Conservation (phyloP, 1,139 yeast species). For the Zygosaccharomyces pseudobailii region DNA sequence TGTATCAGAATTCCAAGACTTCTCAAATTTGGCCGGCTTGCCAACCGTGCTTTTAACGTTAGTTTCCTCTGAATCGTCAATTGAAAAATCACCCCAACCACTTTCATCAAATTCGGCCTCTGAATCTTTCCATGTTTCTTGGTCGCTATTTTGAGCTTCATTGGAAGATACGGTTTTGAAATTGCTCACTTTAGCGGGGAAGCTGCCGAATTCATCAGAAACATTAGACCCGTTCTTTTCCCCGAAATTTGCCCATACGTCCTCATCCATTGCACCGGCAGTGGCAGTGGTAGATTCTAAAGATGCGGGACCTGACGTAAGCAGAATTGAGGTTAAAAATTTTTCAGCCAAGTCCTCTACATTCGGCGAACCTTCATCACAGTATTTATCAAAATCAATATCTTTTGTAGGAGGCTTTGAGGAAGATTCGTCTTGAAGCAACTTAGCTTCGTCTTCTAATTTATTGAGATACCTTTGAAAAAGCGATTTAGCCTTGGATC, state of each 20-base stretch:
- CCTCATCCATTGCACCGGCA: constrained; percentile 7
- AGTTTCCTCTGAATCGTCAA: not conserved
- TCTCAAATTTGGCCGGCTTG: constrained; percentile 14
- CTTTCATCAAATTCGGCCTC: constrained; percentile 4
- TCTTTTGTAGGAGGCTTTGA: constrained; percentile 27
- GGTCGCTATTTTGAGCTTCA: not conserved
- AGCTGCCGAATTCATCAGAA: constrained; percentile 1
- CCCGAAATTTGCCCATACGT: constrained; percentile 21
- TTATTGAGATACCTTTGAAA: constrained; percentile 61
- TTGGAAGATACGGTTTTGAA: not conserved
- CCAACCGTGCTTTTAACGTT: not conserved
- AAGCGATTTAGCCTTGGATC: constrained; percentile 65
- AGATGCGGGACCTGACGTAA: constrained; percentile 14
- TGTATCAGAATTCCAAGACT: constrained; percentile 21
- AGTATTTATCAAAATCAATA: constrained; percentile 23
- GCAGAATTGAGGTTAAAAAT: constrained; percentile 28
- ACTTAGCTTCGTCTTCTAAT: constrained; percentile 58
- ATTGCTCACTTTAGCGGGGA: not conserved
- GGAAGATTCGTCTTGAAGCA: constrained; percentile 46
- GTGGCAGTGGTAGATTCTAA: not conserved
- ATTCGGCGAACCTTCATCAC: constrained; percentile 12
- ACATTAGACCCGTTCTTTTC: constrained; percentile 1
- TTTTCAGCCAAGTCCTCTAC: constrained; percentile 20
- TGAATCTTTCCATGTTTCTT: not conserved
- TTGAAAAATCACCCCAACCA: constrained; percentile 11